These are phyloP conservation scores for Nakaseomyces bracarensis DNA, from an alignment of 1,139 yeast genomes.

Conservation along the genomic window DNA sequence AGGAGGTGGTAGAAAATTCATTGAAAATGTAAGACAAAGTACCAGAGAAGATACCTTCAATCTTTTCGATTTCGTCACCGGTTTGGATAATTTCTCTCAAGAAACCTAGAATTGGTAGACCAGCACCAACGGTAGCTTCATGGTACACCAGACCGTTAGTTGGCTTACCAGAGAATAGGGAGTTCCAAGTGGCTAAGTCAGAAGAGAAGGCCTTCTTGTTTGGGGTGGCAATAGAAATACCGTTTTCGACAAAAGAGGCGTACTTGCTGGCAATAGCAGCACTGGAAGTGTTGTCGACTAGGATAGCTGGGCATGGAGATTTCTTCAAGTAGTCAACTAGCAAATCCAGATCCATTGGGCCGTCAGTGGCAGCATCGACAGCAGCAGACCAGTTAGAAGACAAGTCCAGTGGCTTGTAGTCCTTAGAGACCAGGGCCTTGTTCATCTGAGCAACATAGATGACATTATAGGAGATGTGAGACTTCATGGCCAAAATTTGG, in stretches of 20 bases:
- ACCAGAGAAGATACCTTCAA: constrained; percentile 96
- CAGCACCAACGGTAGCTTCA: constrained; percentile 99
- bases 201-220: constrained; percentile 97
- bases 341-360: constrained; percentile 49
- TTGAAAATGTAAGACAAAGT: constrained; percentile 94
- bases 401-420: constrained; percentile 64
- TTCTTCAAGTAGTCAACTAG: constrained; percentile 54
- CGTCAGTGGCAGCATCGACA: constrained; percentile 41
- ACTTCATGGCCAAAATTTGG: constrained; percentile 47
- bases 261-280: constrained; percentile 67
- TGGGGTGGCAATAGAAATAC: constrained; percentile 94
- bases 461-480: constrained; percentile 57
- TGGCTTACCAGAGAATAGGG: constrained; percentile 50
- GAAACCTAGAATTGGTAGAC: constrained; percentile 86
- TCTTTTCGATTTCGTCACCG: constrained; percentile 83
- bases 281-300: constrained; percentile 91
- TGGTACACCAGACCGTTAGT: constrained; percentile 76
- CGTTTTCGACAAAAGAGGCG: constrained; percentile 62
- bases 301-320: constrained; percentile 66
- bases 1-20: constrained; percentile 67
- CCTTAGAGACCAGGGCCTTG: constrained; percentile 58
- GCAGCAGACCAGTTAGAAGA: constrained; percentile 43
- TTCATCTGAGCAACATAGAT: constrained; percentile 69
- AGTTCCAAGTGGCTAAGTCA: constrained; percentile 64
- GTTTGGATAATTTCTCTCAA: constrained; percentile 79